A percentile compares a stretch with the other conserved stretches of the same genome.
These are phyloP conservation scores for Tuber magnatum DNA, from an alignment of 495 filamentous ascomycete species.

Conservation along the genomic window DNA sequence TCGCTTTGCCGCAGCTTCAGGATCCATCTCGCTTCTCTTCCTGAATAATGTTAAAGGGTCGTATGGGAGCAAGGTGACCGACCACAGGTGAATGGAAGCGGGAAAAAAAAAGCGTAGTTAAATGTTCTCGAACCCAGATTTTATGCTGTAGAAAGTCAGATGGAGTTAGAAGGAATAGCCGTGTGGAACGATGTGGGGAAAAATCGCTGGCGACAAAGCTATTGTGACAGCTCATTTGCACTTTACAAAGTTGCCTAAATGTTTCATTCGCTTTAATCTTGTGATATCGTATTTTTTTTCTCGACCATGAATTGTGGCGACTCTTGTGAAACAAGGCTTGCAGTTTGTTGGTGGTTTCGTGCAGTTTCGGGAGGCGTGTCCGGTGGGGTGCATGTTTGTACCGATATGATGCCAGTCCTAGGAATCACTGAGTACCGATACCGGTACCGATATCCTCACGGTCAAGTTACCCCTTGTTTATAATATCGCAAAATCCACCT, in stretches of 20 bases:
- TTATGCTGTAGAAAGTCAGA: background rate
- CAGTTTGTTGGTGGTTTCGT: background rate
- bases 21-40: background rate
- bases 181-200: background rate
- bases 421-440: too few species aligned
- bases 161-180: background rate
- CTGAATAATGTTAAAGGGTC: background rate
- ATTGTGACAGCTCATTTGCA: background rate
- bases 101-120: background rate
- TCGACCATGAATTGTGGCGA: background rate
- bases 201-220: background rate
- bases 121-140: background rate
- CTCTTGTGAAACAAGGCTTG: background rate
- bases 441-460: background rate
- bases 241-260: background rate
- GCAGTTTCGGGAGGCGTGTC: background rate
- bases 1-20: constrained; percentile 6
- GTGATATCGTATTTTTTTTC: background rate
- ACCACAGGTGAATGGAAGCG: background rate
- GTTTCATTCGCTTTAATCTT: background rate
- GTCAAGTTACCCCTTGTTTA: background rate
- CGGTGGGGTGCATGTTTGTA: background rate
- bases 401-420: background rate
- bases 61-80: background rate
- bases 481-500: background rate